phyloP scores from a whole-genome alignment of 495 filamentous ascomycete genomes.

The Aspergillus sclerotiicarbonarius region DNA sequence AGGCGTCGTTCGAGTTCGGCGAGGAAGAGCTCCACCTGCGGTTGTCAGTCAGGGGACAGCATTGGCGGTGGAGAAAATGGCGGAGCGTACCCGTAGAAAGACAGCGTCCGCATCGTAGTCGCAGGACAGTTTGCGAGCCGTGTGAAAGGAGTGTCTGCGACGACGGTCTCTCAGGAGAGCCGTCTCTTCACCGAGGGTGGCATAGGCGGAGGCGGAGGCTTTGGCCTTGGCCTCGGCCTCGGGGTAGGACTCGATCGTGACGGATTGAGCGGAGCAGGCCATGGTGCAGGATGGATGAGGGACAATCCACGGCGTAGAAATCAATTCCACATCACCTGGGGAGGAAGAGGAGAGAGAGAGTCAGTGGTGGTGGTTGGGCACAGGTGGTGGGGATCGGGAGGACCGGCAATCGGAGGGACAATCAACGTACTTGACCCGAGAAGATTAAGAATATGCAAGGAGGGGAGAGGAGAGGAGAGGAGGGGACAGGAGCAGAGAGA shows the following conservation, averaged over 20 bases:
- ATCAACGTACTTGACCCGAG: not conserved
- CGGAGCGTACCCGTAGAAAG: conserved; percentile 54
- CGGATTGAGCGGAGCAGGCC: conserved; percentile 46
- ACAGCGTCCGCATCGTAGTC: conserved; percentile 68
- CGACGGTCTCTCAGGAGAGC: conserved; percentile 44
- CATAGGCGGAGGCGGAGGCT: conserved; percentile 23
- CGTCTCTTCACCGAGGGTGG: conserved; percentile 37
- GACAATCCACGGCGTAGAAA: conserved; percentile 1
- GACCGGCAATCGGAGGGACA: conserved; percentile 10
- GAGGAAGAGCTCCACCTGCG: conserved; percentile 83
- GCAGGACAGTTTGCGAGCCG: conserved; percentile 58
- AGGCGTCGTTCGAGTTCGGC: conserved; percentile 81
- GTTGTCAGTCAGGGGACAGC: conserved; percentile 13
- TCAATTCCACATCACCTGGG: conserved; percentile 14
- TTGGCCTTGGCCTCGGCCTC: conserved; percentile 20
- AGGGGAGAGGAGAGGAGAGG: conserved; percentile 2
- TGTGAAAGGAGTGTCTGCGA: conserved; percentile 65
- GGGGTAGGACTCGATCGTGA: conserved; percentile 46
- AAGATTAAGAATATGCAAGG: conserved; percentile 16
- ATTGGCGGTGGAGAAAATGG: conserved; percentile 2
- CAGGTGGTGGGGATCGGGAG: conserved; percentile 11
- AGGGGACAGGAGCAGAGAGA: conserved; percentile 9
- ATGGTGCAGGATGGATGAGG: conserved; percentile 25
- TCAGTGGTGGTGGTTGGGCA: conserved; percentile 8
- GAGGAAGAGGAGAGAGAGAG: conserved; percentile 9